A percentile compares a stretch with the other conserved stretches of the same genome.
Conservation (phyloP, 495 filamentous ascomycete species). For the Podospora sp. region DNA sequence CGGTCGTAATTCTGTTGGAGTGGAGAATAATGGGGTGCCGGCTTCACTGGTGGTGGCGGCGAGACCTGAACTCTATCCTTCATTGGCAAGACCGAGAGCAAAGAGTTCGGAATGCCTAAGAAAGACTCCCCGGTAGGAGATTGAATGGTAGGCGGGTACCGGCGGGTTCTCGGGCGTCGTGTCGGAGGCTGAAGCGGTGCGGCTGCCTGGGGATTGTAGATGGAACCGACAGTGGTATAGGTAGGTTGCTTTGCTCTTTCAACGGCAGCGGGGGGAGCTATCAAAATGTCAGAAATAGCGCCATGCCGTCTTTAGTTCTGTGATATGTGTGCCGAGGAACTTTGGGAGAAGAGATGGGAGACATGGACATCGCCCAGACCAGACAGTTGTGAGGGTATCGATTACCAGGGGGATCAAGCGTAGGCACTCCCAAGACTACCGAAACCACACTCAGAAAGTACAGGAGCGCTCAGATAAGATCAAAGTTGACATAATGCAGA, state of each 20-base stretch:
- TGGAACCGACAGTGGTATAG: slow-evolving; percentile 52
- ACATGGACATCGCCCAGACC: no score
- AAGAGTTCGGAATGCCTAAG: slow-evolving; percentile 18
- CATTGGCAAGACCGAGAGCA: slow-evolving; percentile 33
- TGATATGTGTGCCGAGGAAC: neutral
- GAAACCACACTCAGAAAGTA: no score
- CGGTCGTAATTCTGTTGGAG: slow-evolving; percentile 54
- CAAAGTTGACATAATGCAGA: neutral
- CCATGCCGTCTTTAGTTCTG: neutral
- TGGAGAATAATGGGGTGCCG: slow-evolving; percentile 43
- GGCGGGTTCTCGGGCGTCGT: slow-evolving; percentile 45
- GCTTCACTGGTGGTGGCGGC: slow-evolving; percentile 23
- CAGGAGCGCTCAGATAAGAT: no score
- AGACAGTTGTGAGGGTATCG: no score
- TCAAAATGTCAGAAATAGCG: slow-evolving; percentile 2
- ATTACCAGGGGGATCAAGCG: no score
- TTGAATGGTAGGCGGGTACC: slow-evolving; percentile 26
- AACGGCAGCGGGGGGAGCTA: slow-evolving; percentile 9
- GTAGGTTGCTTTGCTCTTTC: slow-evolving; percentile 28
- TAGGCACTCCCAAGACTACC: no score
- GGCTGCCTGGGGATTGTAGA: slow-evolving; percentile 44
- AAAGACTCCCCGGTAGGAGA: slow-evolving; percentile 25
- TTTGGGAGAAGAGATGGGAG: no score
- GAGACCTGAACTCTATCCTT: slow-evolving; percentile 20
- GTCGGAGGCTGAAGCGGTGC: slow-evolving; percentile 47